A percentile compares a stretch with the other conserved stretches of the same genome.
phyloP scores from a whole-genome alignment of 441 rosid genomes.

The Dalechampia spathulata region DNA sequence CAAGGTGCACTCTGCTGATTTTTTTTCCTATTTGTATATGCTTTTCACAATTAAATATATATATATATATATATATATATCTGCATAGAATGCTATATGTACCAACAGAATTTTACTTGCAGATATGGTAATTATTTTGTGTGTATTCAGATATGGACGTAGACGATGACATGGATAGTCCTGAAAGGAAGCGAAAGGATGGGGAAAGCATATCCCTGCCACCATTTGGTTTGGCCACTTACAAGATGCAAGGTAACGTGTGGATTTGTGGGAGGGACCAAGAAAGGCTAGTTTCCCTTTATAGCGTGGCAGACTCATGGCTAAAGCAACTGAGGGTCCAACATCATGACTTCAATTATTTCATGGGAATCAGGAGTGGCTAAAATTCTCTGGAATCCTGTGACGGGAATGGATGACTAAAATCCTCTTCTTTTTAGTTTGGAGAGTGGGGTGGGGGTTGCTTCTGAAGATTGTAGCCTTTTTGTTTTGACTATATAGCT shows the following conservation, averaged over 20 bases:
- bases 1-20: constrained; percentile 46
- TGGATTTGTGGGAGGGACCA: constrained; percentile 82
- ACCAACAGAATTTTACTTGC: not conserved
- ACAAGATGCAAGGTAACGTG: constrained; percentile 93
- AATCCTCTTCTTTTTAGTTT: constrained; percentile 6
- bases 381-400: constrained; percentile 16
- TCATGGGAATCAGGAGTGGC: constrained; percentile 64
- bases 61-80: too few species aligned
- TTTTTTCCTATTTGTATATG: not conserved
- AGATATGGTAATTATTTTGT: not conserved
- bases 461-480: not conserved
- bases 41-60: too few species aligned
- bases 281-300: constrained; percentile 62
- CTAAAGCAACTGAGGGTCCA: constrained; percentile 90
- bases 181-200: constrained; percentile 44
- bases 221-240: constrained; percentile 85
- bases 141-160: constrained; percentile 50
- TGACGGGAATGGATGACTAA: constrained; percentile 14
- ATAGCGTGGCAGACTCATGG: constrained; percentile 98
- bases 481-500: constrained; percentile 6
- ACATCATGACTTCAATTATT: constrained; percentile 95
- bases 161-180: constrained; percentile 48
- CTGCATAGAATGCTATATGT: too few species aligned
- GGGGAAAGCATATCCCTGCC: constrained; percentile 55
- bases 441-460: constrained; percentile 6